A percentile compares a stretch with the other conserved stretches of the same genome.
These are phyloP conservation scores for Hyphopichia khmerensis DNA, from an alignment of 1,139 yeast genomes.

Conservation along the genomic window DNA sequence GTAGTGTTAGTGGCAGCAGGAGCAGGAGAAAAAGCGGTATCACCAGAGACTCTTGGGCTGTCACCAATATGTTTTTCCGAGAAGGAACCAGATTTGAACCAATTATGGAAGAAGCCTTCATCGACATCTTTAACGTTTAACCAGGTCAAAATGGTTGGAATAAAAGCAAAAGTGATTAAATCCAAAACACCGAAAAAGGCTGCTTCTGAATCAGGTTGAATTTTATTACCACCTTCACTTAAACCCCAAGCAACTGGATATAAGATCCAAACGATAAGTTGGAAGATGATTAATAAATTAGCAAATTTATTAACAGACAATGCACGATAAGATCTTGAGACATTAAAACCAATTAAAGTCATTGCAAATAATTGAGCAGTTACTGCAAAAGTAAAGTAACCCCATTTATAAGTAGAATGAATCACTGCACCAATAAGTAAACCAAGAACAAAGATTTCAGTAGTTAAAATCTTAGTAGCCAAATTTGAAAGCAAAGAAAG, in stretches of 20 bases:
- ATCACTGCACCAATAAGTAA: constrained; percentile 56
- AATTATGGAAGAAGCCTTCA: constrained; percentile 28
- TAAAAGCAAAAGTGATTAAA: constrained; percentile 39
- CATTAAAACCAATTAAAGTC: constrained; percentile 19
- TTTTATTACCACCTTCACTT: constrained; percentile 66
- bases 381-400: constrained; percentile 49
- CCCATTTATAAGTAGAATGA: constrained; percentile 64
- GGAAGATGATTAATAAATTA: constrained; percentile 29
- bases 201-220: constrained; percentile 66
- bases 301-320: constrained; percentile 16
- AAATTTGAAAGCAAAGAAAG: constrained; percentile 24
- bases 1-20: not conserved
- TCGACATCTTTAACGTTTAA: constrained; percentile 26
- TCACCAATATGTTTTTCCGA: constrained; percentile 23
- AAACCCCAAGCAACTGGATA: constrained; percentile 65
- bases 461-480: constrained; percentile 36
- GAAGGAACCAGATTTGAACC: constrained; percentile 4
- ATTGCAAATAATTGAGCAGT: constrained; percentile 39
- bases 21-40: constrained; percentile 28
- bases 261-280: constrained; percentile 41
- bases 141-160: constrained; percentile 41
- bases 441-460: constrained; percentile 52
- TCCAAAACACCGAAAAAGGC: constrained; percentile 66
- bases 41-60: constrained; percentile 37
- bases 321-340: constrained; percentile 12